Evolutionary conservation across 345 rosid species (phyloP), one percentile per base, ranked within the genome.

Genomic region (Tarenaya hassleriana): DNA sequence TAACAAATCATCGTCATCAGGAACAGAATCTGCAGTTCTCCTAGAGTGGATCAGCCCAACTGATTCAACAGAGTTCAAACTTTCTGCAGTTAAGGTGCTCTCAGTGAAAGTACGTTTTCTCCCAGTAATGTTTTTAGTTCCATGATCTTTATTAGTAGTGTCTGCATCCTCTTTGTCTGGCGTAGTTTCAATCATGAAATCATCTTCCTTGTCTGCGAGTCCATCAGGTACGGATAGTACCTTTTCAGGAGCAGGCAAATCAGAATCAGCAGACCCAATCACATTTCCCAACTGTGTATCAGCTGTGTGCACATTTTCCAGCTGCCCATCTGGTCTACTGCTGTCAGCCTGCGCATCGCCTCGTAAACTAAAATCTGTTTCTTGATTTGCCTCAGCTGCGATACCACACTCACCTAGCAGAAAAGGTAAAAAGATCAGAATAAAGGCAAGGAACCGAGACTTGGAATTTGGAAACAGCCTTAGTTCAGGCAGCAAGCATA

Each of bases 1-100:
- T 41, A 94, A 62, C 66, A 94, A 60, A 63, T 92, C 98, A 56
- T 94, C 89, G 52, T 94, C 99, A 66, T 84, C 95, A 52, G 99
- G 99, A 75, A 94, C 51, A 37, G 83, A 83, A 33, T 70, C 82
- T 21, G 62, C 72, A 8, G 75, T 83, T 77, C 72, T 73, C 72
- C 71, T 76, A n/a, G 81, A 76, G 52, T 34, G 70, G 21, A 68
- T 66, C 61, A 69, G 65, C 48, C 77, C 92, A 61, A 73, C 81
- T 49, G 97, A 81, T 68, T 81, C 92, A 24, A 71, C 68, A 34
- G 86, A 76, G 53, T 82, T 75, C 64, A 79, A 61, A 71, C 82
- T 80, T 66, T 77, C 84, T 42, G 74, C 69, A 27, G 89, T 80
- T 4, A 72, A 47, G 15, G 86, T 69, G 73, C 89, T 83, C 75